Percentiles rank a stretch among this genome's conserved stretches.
These are phyloP conservation scores for Rostrohypoxylon terebratum DNA, from an alignment of 495 filamentous ascomycete genomes.

Conservation along the genomic window DNA sequence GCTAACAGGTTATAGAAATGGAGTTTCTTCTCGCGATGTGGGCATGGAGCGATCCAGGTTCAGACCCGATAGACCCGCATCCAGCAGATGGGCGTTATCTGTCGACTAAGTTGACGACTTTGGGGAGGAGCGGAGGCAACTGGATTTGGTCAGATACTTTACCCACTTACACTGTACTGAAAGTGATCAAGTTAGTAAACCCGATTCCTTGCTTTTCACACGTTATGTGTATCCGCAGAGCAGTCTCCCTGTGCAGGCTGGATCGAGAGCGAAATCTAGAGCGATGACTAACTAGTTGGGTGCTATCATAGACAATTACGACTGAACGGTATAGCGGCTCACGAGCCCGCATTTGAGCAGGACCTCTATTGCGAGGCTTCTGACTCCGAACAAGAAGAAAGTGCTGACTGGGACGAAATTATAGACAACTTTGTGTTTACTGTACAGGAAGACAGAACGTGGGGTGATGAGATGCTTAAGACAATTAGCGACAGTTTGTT, in stretches of 20 bases:
- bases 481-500: not conserved
- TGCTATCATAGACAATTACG: not conserved
- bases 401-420: too few species aligned
- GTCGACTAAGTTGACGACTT: not conserved
- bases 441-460: too few species aligned
- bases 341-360: not conserved
- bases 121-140: too few species aligned
- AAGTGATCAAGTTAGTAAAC: conserved; percentile 20
- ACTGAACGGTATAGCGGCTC: not conserved
- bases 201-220: not conserved
- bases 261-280: not conserved
- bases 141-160: too few species aligned
- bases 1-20: conserved; percentile 26
- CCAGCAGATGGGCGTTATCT: conserved; percentile 19
- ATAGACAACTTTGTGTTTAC: too few species aligned
- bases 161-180: not conserved
- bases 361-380: too few species aligned
- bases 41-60: not conserved
- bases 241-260: not conserved
- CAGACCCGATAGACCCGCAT: conserved; percentile 12
- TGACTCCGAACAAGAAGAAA: too few species aligned
- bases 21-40: conserved; percentile 33
- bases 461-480: too few species aligned
- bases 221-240: not conserved
- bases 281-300: not conserved